Evolutionary conservation across 208 protist species (phyloP).

Genomic region (Wallacemonas sp.): DNA sequence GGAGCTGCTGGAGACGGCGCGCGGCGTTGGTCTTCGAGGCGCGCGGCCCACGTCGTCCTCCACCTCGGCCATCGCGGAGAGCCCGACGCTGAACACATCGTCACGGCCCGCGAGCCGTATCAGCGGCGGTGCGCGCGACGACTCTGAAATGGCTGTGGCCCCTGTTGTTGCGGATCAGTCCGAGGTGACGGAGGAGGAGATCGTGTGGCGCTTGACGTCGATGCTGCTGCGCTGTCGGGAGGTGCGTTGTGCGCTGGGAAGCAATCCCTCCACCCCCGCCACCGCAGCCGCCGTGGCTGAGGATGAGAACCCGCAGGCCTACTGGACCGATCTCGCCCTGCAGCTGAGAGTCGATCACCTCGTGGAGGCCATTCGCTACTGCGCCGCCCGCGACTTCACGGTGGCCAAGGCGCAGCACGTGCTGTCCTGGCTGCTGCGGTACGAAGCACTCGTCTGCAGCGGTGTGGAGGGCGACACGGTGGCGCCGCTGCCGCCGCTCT

Average conservation of each 20-base stretch:
- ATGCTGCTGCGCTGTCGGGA: constrained; percentile 5
- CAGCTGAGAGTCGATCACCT: constrained; percentile 74
- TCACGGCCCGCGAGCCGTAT: neutral
- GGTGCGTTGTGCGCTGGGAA: neutral
- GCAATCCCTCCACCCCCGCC: neutral
- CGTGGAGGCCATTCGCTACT: constrained; percentile 68
- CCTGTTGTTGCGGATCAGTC: neutral
- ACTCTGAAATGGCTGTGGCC: neutral
- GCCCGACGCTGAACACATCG: neutral
- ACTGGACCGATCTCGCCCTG: constrained; percentile 62
- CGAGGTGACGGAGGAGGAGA: constrained; percentile 1
- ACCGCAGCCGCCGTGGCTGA: neutral
- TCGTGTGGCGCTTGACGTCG: constrained; percentile 3
- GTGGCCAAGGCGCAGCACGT: constrained; percentile 67
- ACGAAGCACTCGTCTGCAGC: constrained; percentile 29
- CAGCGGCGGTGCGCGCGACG: neutral
- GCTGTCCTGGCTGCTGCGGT: constrained; percentile 43
- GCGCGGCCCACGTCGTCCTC: neutral
- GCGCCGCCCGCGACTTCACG: constrained; percentile 48
- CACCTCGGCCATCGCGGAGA: neutral
- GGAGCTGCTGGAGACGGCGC: neutral
- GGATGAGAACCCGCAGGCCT: constrained; percentile 39
- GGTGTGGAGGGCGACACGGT: constrained; percentile 11
- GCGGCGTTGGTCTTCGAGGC: neutral
- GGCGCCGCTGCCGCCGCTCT: neutral